Evolutionary conservation across 192 early-diverging fungal species (phyloP).

Genomic region (Coemansia sp.): DNA sequence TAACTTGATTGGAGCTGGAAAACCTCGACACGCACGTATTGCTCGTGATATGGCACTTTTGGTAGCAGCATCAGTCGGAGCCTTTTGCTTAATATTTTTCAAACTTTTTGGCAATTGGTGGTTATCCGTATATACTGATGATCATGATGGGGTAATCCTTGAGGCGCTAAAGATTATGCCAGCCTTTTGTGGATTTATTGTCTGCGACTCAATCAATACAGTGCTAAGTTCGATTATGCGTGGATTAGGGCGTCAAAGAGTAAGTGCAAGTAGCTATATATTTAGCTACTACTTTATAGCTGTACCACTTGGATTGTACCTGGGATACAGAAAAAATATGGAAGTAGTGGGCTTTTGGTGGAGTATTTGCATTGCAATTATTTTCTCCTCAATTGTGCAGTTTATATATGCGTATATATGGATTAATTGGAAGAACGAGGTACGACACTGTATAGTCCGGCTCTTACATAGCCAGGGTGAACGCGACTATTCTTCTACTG

Average conservation of each 20-base stretch:
- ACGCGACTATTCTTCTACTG: too few relatives aligned
- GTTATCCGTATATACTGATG: too few relatives aligned
- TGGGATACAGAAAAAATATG: conserved; percentile 32
- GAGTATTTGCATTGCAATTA: conserved; percentile 24
- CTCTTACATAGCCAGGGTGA: conserved; percentile 10
- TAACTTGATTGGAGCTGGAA: conserved; percentile 65
- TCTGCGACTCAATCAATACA: conserved; percentile 57
- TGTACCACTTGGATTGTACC: conserved; percentile 45
- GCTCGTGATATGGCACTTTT: conserved; percentile 52
- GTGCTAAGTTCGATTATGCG: conserved; percentile 55
- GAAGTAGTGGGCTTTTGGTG: conserved; percentile 36
- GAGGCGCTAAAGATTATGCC: conserved; percentile 73
- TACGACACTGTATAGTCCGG: conserved; percentile 15
- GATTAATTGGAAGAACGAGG: conserved; percentile 37
- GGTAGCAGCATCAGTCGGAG: conserved; percentile 56
- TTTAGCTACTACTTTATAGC: conserved; percentile 51
- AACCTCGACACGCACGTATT: too few relatives aligned
- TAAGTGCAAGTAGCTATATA: conserved; percentile 49
- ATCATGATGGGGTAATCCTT: conserved; percentile 64
- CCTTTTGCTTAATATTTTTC: too few relatives aligned
- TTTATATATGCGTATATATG: too few relatives aligned
- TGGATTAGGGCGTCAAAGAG: conserved; percentile 50
- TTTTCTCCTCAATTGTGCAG: conserved; percentile 17
- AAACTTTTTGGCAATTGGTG: too few relatives aligned
- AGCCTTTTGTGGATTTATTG: conserved; percentile 63